Base-by-base conservation (phyloP, 2,329 filamentous ascomycete genomes). In the Didymella sp. region DNA sequence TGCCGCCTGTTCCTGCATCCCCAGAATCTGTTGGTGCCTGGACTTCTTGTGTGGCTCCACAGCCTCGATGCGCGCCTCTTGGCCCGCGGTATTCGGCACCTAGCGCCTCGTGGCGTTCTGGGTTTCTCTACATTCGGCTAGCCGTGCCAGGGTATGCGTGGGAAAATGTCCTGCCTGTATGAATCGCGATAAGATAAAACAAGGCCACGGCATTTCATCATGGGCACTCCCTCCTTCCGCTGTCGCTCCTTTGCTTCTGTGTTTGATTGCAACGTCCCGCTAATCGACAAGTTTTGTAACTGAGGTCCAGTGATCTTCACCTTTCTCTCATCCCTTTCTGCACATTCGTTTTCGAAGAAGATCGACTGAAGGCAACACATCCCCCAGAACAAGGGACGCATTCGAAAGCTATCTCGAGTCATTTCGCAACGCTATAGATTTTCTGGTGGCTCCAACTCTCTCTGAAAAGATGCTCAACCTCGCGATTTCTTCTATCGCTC, bases 381-480 rank as follows among this genome's bases (percentile, higher is more conserved):
- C n/a, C n/a, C n/a, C n/a, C n/a, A n/a, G n/a, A n/a, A n/a, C n/a
- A n/a, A n/a, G n/a, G n/a, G n/a, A n/a, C n/a, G n/a, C n/a, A n/a
- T n/a, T n/a, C n/a, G n/a, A n/a, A n/a, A n/a, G n/a, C n/a, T n/a
- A n/a, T n/a, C n/a, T n/a, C n/a, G n/a, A n/a, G n/a, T n/a, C n/a
- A n/a, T n/a, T n/a, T n/a, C n/a, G n/a, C n/a, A n/a, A n/a, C n/a
- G n/a, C n/a, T n/a, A n/a, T n/a, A n/a, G n/a, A n/a, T n/a, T n/a
- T n/a, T n/a, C n/a, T n/a, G n/a, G n/a, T n/a, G n/a, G n/a, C n/a
- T n/a, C n/a, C n/a, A n/a, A n/a, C n/a, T n/a, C n/a, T n/a, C n/a
- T n/a, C n/a, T n/a, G n/a, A n/a, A n/a, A n/a, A n/a, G 4, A 57
- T 57, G 54, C 27, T 66, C 51, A 68, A 59, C 45, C 45, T 56